phyloP scores from a whole-genome alignment of 495 filamentous ascomycete species.

The Lasiosphaeriaceae sp. region DNA sequence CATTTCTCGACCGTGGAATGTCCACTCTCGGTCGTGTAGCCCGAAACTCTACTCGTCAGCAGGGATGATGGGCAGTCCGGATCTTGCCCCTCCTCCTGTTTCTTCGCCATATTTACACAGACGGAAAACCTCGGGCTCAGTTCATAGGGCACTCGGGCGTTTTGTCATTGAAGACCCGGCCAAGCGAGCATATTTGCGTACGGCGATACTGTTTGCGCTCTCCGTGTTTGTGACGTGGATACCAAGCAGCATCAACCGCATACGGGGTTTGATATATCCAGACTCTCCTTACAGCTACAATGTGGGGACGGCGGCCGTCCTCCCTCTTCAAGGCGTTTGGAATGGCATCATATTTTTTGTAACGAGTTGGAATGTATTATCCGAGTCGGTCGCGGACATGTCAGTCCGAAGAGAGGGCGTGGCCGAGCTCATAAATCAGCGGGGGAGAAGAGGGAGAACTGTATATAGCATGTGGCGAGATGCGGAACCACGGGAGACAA shows the following conservation, averaged over 20 bases:
- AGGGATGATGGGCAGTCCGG: not conserved
- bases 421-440: conserved; percentile 1
- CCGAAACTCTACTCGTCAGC: not conserved
- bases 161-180: conserved; percentile 45
- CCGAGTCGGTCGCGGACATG: conserved; percentile 7
- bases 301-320: conserved; percentile 60
- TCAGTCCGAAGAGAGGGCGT: not conserved
- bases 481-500: not conserved
- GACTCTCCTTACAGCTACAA: conserved; percentile 54
- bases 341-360: conserved; percentile 72
- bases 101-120: not conserved
- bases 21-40: not conserved
- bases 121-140: not conserved
- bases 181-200: conserved; percentile 68
- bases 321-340: conserved; percentile 78
- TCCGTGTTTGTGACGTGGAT: conserved; percentile 75
- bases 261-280: conserved; percentile 53
- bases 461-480: conserved; percentile 7
- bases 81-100: not conserved
- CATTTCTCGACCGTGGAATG: not conserved
- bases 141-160: conserved; percentile 11
- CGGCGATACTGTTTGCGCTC: conserved; percentile 69
- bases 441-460: not conserved
- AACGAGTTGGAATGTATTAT: conserved; percentile 38
- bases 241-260: conserved; percentile 67